Base-by-base conservation (phyloP, 495 filamentous ascomycete genomes). In the Tricharina praecox region DNA sequence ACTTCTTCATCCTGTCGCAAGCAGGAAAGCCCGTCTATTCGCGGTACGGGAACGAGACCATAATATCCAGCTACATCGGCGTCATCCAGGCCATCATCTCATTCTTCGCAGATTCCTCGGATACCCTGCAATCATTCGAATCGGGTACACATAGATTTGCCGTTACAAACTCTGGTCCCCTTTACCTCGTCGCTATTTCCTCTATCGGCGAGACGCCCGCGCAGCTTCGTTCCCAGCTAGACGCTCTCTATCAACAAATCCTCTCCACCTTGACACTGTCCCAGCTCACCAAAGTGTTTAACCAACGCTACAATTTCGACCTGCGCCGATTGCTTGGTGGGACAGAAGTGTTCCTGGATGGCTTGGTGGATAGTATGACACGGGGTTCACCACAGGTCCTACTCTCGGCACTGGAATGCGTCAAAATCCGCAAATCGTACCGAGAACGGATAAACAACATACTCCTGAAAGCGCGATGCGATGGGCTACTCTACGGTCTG, bases 21-120 rank as follows among this genome's bases (percentile, higher is more conserved):
- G 90, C 92, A 24, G 92, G 92, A n/a, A 99, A 99, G 60, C 92
- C 92, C 3, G 88, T 99, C 30, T 99, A 85, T 64, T 94, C 84
- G 49, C 72, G 92, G 47, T 85, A 99, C 61, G 92, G 92, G 20
- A 85, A 93, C 51, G 73, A 92, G 50, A 76, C 78, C 16, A 66
- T 96, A 28, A 80, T 95, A 53, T 93, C 85, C 40, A 78, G 79
- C 28, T 94, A 88, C 57, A 86, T 93, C 65, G 92, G 92, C n/a
- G 77, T 95, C 13, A 80, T 61, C 23, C 92, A 96, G 53, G 95
- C 92, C 41, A 88, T 96, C 57, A 92, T 99, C 44, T 94, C 92
- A 3, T 96, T 94, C 66, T 95, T 92, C 57, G 78, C 94, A 59
- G 76, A 77, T 16, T 71, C 76, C 18, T 70, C 80, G 20, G 81